Percentiles rank a stretch among this genome's conserved stretches.
These are phyloP conservation scores for Zygosaccharomyces siamensis DNA, from an alignment of 805 yeast genomes.

Conservation along the genomic window DNA sequence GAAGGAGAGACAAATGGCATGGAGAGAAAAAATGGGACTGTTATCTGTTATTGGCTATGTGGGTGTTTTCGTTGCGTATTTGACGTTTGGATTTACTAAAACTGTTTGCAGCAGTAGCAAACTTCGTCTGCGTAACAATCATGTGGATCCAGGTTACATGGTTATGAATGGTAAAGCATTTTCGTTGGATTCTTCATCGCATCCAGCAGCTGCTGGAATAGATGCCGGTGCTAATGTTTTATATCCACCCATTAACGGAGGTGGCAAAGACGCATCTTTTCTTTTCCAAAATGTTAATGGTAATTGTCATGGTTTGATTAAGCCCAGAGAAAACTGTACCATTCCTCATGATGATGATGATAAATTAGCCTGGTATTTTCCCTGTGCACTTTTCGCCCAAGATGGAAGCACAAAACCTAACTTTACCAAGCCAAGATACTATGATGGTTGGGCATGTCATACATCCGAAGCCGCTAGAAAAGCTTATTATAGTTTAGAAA, in stretches of 20 bases:
- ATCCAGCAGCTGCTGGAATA: slow-evolving; percentile 81
- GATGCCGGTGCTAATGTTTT: slow-evolving; percentile 63
- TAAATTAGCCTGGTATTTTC: slow-evolving; percentile 91
- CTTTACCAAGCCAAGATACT: slow-evolving; percentile 50
- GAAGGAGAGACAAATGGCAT: slow-evolving; percentile 83
- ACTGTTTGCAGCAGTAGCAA: slow-evolving; percentile 59
- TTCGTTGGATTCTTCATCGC: slow-evolving; percentile 63
- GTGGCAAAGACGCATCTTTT: slow-evolving; percentile 80
- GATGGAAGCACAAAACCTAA: slow-evolving; percentile 72
- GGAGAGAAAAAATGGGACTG: slow-evolving; percentile 94
- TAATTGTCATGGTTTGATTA: slow-evolving; percentile 74
- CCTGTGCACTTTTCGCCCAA: slow-evolving; percentile 66
- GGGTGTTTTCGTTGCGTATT: slow-evolving; percentile 75
- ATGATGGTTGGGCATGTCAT: slow-evolving; percentile 89
- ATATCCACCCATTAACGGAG: slow-evolving; percentile 83
- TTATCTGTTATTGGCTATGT: slow-evolving; percentile 66
- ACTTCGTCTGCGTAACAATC: slow-evolving; percentile 52
- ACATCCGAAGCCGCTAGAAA: slow-evolving; percentile 65
- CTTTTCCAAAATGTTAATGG: slow-evolving; percentile 90
- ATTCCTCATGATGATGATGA: slow-evolving; percentile 64
- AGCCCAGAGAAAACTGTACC: slow-evolving; percentile 59
- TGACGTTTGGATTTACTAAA: slow-evolving; percentile 85
- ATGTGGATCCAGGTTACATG: slow-evolving; percentile 54
- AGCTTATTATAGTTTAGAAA: slow-evolving; percentile 55
- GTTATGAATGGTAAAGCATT: slow-evolving; percentile 81